Conservation (phyloP, 345 rosid species). For the Atalantia buxifolia region DNA sequence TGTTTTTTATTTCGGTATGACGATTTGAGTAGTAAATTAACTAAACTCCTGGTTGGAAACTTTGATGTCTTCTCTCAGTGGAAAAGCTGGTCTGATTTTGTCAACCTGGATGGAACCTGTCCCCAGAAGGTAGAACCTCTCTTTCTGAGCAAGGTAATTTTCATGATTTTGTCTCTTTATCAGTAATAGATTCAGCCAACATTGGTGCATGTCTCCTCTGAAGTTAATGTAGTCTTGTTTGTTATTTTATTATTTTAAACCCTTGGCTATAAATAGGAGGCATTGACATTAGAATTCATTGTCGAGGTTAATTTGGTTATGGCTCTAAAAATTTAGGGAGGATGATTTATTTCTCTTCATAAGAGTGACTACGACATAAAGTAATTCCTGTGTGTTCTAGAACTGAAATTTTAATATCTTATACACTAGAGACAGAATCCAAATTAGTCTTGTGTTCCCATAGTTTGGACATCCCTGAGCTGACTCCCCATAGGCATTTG, state of each 20-base stretch:
- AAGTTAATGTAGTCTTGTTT: not conserved
- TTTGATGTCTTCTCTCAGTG: conserved; percentile 43
- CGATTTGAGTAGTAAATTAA: not conserved
- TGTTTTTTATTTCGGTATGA: not conserved
- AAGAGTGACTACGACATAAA: not conserved
- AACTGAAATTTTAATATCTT: not conserved
- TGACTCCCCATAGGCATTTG: not conserved
- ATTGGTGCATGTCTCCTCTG: not conserved
- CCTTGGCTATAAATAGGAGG: not conserved
- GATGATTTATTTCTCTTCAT: not conserved
- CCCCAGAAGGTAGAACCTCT: conserved; percentile 84
- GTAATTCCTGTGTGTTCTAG: not conserved
- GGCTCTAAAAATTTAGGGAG: not conserved
- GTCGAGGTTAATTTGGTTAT: not conserved
- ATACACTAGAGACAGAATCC: not conserved
- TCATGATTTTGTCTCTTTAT: not conserved
- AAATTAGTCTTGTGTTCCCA: not conserved
- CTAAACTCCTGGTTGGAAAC: not conserved
- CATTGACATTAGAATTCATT: not conserved
- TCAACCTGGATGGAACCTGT: conserved; percentile 71
- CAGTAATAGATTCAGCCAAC: not conserved
- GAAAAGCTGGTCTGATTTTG: conserved; percentile 71
- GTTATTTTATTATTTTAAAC: not conserved
- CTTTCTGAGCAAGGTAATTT: conserved; percentile 78
- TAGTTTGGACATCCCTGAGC: not conserved